Evolutionary conservation across 2,329 filamentous ascomycete species (phyloP).

Genomic region (Knoxdaviesia proteae): DNA sequence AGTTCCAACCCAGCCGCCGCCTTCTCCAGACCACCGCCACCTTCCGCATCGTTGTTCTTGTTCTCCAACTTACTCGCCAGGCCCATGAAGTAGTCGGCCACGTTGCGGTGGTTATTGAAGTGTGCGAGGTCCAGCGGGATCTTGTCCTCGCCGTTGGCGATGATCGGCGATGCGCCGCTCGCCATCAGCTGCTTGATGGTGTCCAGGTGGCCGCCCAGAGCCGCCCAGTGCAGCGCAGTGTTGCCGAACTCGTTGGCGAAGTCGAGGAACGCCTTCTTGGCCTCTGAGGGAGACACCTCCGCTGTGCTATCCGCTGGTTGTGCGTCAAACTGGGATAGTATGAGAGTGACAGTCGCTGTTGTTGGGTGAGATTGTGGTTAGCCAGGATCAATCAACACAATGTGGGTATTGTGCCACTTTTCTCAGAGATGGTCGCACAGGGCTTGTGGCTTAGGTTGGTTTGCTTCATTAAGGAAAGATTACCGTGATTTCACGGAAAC

Average conservation of each 20-base stretch:
- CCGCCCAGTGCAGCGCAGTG: constrained; percentile 85
- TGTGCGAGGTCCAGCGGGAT: constrained; percentile 58
- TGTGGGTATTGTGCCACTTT: too few species aligned
- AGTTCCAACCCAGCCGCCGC: constrained; percentile 18
- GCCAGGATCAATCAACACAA: too few species aligned
- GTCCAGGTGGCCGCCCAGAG: constrained; percentile 68
- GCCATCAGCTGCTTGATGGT: constrained; percentile 54
- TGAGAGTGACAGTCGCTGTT: constrained; percentile 21
- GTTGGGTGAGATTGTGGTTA: not conserved
- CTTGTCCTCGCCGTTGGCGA: constrained; percentile 69
- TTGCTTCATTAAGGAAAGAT: not conserved
- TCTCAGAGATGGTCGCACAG: too few species aligned
- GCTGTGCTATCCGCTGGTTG: constrained; percentile 9
- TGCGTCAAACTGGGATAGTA: constrained; percentile 21
- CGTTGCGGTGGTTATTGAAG: constrained; percentile 43
- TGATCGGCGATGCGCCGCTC: constrained; percentile 53
- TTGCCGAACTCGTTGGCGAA: constrained; percentile 64
- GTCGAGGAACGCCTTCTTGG: constrained; percentile 36
- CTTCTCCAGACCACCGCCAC: constrained; percentile 5
- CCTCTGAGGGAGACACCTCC: constrained; percentile 5
- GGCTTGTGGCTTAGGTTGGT: too few species aligned
- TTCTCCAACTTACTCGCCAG: constrained; percentile 25
- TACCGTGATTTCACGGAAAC: too few species aligned
- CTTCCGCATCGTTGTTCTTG: constrained; percentile 15
- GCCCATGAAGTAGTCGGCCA: constrained; percentile 39